These are phyloP conservation scores for Telfairia occidentalis DNA, from an alignment of 331 rosid species.

Conservation along the genomic window DNA sequence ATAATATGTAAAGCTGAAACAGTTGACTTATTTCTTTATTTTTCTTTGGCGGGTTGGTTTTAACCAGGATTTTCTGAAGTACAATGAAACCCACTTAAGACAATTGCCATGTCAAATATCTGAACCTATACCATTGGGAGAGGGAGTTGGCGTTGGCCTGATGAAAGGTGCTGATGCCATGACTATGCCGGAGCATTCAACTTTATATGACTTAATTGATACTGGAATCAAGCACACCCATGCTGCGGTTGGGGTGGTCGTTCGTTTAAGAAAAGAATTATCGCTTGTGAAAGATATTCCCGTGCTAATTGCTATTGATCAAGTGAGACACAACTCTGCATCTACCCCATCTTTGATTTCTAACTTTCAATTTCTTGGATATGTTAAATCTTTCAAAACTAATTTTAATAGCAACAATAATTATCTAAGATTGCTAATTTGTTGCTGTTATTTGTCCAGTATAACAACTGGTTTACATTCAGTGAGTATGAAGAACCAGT, in stretches of 20 bases:
- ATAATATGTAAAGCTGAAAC: background rate
- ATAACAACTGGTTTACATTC: slow-evolving; percentile 93
- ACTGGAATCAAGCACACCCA: slow-evolving; percentile 83
- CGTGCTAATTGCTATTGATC: slow-evolving; percentile 91
- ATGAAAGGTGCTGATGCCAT: slow-evolving; percentile 73
- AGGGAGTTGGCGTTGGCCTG: slow-evolving; percentile 95
- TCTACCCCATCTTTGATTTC: slow-evolving; percentile 1
- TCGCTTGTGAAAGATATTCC: slow-evolving; percentile 80
- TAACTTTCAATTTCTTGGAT: slow-evolving; percentile 11
- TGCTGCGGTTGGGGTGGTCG: slow-evolving; percentile 88
- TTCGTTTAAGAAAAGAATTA: slow-evolving; percentile 82
- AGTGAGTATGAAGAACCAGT: slow-evolving; percentile 81
- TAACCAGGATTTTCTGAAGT: slow-evolving; percentile 78
- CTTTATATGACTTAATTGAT: slow-evolving; percentile 60
- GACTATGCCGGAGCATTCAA: slow-evolving; percentile 72
- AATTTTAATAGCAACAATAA: background rate
- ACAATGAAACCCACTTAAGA: slow-evolving; percentile 53
- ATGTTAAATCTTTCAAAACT: background rate
- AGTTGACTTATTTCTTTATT: slow-evolving; percentile 8
- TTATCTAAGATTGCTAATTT: background rate
- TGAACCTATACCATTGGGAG: slow-evolving; percentile 78
- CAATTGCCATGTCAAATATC: slow-evolving; percentile 48
- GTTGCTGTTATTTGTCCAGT: slow-evolving; percentile 38
- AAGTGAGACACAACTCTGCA: slow-evolving; percentile 38
- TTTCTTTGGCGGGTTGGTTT: slow-evolving; percentile 14